phyloP scores from a whole-genome alignment of 352 stramenopile genomes.

The Lagenidium giganteum region DNA sequence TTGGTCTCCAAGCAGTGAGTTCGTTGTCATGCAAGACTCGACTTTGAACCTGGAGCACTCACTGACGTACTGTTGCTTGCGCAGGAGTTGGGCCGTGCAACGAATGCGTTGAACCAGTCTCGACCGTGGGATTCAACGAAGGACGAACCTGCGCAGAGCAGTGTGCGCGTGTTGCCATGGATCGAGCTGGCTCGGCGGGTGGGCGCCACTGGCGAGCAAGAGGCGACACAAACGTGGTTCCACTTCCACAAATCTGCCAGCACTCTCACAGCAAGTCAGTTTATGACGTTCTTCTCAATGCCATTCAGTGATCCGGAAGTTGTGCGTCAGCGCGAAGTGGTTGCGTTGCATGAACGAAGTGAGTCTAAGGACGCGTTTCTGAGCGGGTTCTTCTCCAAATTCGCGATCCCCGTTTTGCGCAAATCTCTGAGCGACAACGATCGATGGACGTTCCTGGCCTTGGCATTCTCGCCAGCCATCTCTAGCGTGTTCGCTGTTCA shows the following conservation, averaged over 20 bases:
- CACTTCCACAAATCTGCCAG: no score
- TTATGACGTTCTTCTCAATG: constrained; percentile 80
- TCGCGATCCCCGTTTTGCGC: constrained; percentile 51
- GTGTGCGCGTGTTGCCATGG: no score
- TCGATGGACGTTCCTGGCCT: constrained; percentile 40
- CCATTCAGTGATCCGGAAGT: constrained; percentile 62
- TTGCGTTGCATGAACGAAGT: constrained; percentile 53
- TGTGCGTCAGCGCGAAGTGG: constrained; percentile 47
- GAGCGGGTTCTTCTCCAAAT: constrained; percentile 27
- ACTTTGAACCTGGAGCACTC: no score
- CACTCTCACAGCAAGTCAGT: constrained; percentile 59
- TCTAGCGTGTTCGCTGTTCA: constrained; percentile 80
- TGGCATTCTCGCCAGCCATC: constrained; percentile 64
- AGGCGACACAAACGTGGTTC: no score
- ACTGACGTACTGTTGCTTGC: no score
- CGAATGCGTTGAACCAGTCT: constrained; percentile 6
- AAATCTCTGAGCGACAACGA: constrained; percentile 26
- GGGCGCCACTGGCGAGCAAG: no score
- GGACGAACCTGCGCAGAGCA: no score
- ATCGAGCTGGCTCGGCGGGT: no score
- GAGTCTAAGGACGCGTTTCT: constrained; percentile 62
- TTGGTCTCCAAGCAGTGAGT: constrained; percentile 51
- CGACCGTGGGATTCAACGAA: no score
- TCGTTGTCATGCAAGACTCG: no score
- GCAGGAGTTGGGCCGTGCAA: constrained; percentile 20